Evolutionary conservation across 78 protist genomes (phyloP).

Genomic region (slime mould (Dictyostelium discoideum)): DNA sequence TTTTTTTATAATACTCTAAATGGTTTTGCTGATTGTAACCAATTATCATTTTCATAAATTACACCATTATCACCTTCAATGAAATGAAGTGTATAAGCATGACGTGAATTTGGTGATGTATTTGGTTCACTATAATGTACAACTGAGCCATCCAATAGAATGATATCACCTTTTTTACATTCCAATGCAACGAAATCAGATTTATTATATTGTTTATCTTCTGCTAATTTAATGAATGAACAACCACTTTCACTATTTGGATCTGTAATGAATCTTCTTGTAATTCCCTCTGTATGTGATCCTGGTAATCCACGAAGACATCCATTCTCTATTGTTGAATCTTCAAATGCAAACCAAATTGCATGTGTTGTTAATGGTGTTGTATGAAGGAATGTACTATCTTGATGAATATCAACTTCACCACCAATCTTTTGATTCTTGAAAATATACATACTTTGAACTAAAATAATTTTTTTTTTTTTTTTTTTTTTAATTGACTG

Average conservation of each 20-base stretch:
- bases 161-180: slow-evolving; percentile 64
- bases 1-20: not conserved
- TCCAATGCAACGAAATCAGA: slow-evolving; percentile 52
- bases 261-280: slow-evolving; percentile 19
- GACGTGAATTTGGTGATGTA: slow-evolving; percentile 41
- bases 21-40: slow-evolving; percentile 29
- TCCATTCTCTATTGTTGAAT: slow-evolving; percentile 64
- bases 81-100: slow-evolving; percentile 69
- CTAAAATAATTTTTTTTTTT: not conserved
- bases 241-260: not conserved
- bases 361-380: slow-evolving; percentile 69
- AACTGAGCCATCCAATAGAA: slow-evolving; percentile 43
- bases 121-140: slow-evolving; percentile 75
- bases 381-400: slow-evolving; percentile 84
- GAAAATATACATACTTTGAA: slow-evolving; percentile 89
- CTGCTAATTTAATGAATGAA: not conserved
- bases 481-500: too few relatives aligned
- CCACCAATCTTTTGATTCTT: slow-evolving; percentile 88
- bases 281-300: slow-evolving; percentile 76
- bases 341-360: slow-evolving; percentile 83
- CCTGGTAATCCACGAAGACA: slow-evolving; percentile 81
- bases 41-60: slow-evolving; percentile 56
- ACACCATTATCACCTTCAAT: slow-evolving; percentile 64
- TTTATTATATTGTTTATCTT: slow-evolving; percentile 2
- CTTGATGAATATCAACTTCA: slow-evolving; percentile 84